Conservation (phyloP, 306 rosid genomes). For the Quercus mongolica region DNA sequence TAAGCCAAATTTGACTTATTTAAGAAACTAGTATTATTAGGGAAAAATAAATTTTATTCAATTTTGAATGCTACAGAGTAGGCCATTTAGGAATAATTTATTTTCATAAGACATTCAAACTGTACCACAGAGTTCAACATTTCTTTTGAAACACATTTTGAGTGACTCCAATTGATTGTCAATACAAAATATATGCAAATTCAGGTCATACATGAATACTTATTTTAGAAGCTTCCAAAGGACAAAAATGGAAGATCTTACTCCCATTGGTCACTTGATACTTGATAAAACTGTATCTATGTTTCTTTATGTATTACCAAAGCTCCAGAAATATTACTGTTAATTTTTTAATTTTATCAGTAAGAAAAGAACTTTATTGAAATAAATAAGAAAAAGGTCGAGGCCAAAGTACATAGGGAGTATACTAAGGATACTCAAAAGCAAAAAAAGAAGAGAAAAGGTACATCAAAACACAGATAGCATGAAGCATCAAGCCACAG, state of each 20-base stretch:
- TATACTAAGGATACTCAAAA: no score
- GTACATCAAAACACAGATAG: no score
- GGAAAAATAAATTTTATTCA: not conserved
- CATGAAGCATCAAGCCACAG: no score
- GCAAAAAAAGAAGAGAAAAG: no score
- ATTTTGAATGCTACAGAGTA: not conserved
- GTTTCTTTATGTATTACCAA: not conserved
- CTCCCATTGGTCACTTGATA: not conserved
- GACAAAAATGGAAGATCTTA: not conserved
- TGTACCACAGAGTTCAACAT: not conserved
- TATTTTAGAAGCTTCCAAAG: not conserved
- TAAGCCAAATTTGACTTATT: not conserved
- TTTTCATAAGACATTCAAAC: not conserved
- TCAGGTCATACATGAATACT: not conserved
- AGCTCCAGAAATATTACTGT: not conserved
- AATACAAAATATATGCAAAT: not conserved
- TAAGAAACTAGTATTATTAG: not conserved
- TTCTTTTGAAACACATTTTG: not conserved
- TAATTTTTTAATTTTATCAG: not conserved
- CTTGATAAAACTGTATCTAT: not conserved
- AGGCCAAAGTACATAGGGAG: no score
- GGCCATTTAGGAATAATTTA: not conserved
- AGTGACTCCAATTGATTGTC: not conserved
- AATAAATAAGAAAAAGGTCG: no score
- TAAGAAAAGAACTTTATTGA: no score